Evolutionary conservation across 768 basidiomycete genomes (phyloP).

Genomic region (Boletus tomentosulus): DNA sequence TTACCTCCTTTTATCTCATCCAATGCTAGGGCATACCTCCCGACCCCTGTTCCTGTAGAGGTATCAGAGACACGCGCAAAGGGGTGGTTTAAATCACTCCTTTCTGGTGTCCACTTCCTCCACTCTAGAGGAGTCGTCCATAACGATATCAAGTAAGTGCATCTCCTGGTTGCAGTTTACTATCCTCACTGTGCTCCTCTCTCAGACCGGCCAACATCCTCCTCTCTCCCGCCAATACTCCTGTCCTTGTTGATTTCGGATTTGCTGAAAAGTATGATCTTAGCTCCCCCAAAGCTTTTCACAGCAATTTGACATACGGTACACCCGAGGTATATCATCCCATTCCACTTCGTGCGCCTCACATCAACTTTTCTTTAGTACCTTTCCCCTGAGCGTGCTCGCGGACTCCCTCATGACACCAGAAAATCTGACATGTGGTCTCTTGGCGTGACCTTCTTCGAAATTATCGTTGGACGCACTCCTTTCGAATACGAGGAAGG

Average conservation of each 20-base stretch:
- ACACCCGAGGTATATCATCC: slow-evolving; percentile 71
- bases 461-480: slow-evolving; percentile 87
- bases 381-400: slow-evolving; percentile 87
- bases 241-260: slow-evolving; percentile 93
- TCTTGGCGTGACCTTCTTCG: slow-evolving; percentile 89
- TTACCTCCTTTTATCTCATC: slow-evolving; percentile 5
- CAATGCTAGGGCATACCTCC: slow-evolving; percentile 71
- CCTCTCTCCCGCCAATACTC: slow-evolving; percentile 69
- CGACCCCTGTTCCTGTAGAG: slow-evolving; percentile 83
- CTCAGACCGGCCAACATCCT: slow-evolving; percentile 89
- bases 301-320: slow-evolving; percentile 80
- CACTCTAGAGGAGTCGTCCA: slow-evolving; percentile 83
- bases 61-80: slow-evolving; percentile 75
- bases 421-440: slow-evolving; percentile 87
- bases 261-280: slow-evolving; percentile 87
- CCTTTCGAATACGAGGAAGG: slow-evolving; percentile 84
- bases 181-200: neutral
- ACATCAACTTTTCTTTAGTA: slow-evolving; percentile 48
- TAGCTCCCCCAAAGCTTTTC: slow-evolving; percentile 61
- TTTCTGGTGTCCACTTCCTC: slow-evolving; percentile 80
- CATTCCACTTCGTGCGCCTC: neutral
- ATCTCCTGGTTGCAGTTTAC: neutral
- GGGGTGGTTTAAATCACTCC: slow-evolving; percentile 76
- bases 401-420: slow-evolving; percentile 87
- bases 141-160: slow-evolving; percentile 86